Percentiles rank a stretch among this genome's conserved stretches.
Conservation (phyloP, 805 yeast genomes). For the Myxozyma melibiosi region DNA sequence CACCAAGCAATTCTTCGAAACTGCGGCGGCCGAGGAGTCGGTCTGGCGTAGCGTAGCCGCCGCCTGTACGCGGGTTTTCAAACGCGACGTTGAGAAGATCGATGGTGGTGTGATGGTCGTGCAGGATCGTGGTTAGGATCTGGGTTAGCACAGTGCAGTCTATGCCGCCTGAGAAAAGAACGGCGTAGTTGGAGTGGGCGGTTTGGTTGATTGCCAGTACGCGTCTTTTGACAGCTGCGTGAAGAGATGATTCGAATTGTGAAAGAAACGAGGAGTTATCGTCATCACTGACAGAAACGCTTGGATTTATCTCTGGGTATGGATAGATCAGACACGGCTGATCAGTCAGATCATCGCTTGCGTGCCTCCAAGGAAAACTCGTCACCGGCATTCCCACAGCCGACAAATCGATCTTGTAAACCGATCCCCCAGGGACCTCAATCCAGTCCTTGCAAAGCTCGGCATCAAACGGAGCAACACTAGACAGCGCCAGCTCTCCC, state of each 20-base stretch:
- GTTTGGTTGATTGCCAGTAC: conserved; percentile 14
- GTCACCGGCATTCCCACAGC: not conserved
- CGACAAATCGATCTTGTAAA: conserved; percentile 42
- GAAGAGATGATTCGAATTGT: conserved; percentile 23
- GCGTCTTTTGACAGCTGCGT: conserved; percentile 18
- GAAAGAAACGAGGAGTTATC: conserved; percentile 11
- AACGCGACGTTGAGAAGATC: conserved; percentile 93
- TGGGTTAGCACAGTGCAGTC: conserved; percentile 84
- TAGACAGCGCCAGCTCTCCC: conserved; percentile 15
- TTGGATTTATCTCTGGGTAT: conserved; percentile 2
- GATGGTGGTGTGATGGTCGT: conserved; percentile 42
- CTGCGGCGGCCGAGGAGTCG: conserved; percentile 71
- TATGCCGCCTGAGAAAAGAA: conserved; percentile 91
- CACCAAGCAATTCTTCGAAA: conserved; percentile 49
- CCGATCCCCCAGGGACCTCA: conserved; percentile 61
- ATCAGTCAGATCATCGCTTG: not conserved
- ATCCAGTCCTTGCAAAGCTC: conserved; percentile 11
- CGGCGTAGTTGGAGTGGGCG: conserved; percentile 47
- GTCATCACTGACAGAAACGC: not conserved
- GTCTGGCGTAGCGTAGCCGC: conserved; percentile 74
- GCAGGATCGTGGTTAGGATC: conserved; percentile 39
- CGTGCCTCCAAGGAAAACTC: conserved; percentile 8
- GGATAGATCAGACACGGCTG: conserved; percentile 3
- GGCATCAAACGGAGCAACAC: conserved; percentile 33
- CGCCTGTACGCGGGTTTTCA: conserved; percentile 73